Evolutionary conservation across 1,284 basidiomycete genomes (phyloP), one percentile per base, ranked within the genome.

Genomic region (Cystobasidiaceae sp.): DNA sequence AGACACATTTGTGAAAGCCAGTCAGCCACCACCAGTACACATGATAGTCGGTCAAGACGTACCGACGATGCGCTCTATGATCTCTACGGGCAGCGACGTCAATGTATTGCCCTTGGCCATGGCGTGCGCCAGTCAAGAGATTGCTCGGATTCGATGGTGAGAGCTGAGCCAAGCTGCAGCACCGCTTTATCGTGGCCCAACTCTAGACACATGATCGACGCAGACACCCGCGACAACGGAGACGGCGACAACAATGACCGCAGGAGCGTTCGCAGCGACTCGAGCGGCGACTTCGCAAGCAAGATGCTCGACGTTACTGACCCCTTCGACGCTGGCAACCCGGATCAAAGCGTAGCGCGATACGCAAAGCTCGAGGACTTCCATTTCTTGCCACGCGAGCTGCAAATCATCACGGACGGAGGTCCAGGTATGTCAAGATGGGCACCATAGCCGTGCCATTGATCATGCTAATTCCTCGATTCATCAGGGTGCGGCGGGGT

Each of bases 61-160:
- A 64, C 61, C 61, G 23, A 64, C 51, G 23, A 64, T 64, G 21
- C 61, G 50, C 32, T 64, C 61, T 8, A 64, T 64, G 30, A 64
- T 51, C 51, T 64, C 61, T 39, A 64, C 52, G 30, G 61, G 61
- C 30, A 64, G 52, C 21, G 41, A 39, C n/a, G 33, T 48, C 23
- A 64, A 37, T 41, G 32, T 64, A 9, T 39, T 45, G 15, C 28
- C 48, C 23, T 45, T 19, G 9, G n/a, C n/a, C n/a, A 28, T 39
- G 27, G n/a, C n/a, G n/a, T n/a, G n/a, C 46, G 27, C 33, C 23
- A 7, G 33, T 44, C 54, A n/a, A 44, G n/a, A n/a, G n/a, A n/a
- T n/a, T n/a, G n/a, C n/a, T n/a, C n/a, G n/a, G n/a, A n/a, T n/a
- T n/a, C n/a, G n/a, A n/a, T n/a, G n/a, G n/a, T n/a, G n/a, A n/a